Conservation (phyloP, 148 eudicot species). For the Rhododendron griersonianum region DNA sequence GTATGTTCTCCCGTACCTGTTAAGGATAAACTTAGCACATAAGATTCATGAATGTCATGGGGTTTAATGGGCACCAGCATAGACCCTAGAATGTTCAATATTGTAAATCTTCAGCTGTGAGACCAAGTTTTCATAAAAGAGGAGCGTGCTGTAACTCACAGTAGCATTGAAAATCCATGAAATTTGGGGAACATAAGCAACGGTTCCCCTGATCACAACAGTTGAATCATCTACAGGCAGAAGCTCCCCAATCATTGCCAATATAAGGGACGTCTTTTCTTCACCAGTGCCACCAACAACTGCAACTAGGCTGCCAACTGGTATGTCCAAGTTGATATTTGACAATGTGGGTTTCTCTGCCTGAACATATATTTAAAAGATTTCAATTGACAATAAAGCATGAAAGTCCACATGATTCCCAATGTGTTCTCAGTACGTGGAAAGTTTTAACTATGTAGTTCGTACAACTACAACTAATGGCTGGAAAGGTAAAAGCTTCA, state of each 20-base stretch:
- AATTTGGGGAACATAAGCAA: constrained; percentile 65
- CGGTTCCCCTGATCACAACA: constrained; percentile 45
- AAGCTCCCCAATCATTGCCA: constrained; percentile 68
- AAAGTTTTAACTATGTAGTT: neutral
- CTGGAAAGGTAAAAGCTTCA: constrained; percentile 3
- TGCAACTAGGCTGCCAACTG: constrained; percentile 50
- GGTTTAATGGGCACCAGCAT: neutral
- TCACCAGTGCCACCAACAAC: constrained; percentile 67
- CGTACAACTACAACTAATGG: neutral
- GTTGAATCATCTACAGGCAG: constrained; percentile 35
- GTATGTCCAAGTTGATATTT: constrained; percentile 49
- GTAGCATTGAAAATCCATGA: constrained; percentile 68
- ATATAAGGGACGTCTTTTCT: constrained; percentile 54
- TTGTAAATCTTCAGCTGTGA: neutral
- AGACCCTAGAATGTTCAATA: neutral
- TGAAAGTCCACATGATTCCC: neutral
- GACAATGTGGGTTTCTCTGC: constrained; percentile 42
- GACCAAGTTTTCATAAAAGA: neutral
- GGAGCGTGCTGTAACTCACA: constrained; percentile 29
- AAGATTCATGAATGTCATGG: neutral
- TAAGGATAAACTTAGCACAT: neutral
- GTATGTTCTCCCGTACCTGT: constrained; percentile 56
- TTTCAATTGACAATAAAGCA: neutral
- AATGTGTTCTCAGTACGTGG: neutral
- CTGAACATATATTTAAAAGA: constrained; percentile 15